A percentile compares a stretch with the other conserved stretches of the same genome.
Conservation (phyloP, 1,139 yeast species). For the Lodderomyces pseudojiufengensis region DNA sequence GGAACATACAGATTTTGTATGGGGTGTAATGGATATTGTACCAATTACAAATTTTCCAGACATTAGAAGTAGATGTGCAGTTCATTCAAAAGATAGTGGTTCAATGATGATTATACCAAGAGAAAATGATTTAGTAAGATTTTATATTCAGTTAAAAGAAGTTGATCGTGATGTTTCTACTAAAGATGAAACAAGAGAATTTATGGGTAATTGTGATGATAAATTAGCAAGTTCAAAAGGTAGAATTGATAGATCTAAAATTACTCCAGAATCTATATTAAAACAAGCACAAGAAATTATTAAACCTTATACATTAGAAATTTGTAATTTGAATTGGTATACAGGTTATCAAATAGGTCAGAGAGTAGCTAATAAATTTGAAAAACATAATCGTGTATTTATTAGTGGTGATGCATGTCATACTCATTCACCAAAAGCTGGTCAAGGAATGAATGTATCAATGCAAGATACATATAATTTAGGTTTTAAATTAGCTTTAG, state of each 20-base stretch:
- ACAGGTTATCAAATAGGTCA: slow-evolving; percentile 38
- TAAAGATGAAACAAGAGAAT: slow-evolving; percentile 6
- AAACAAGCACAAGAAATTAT: slow-evolving; percentile 27
- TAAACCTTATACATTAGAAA: slow-evolving; percentile 26
- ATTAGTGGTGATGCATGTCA: slow-evolving; percentile 38
- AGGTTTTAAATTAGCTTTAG: slow-evolving; percentile 34
- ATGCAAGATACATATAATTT: slow-evolving; percentile 29
- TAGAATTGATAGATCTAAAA: slow-evolving; percentile 26
- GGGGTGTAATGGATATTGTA: slow-evolving; percentile 37
- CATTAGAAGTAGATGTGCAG: slow-evolving; percentile 31
- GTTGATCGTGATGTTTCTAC: slow-evolving; percentile 20
- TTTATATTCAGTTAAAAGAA: slow-evolving; percentile 25
- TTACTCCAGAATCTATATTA: slow-evolving; percentile 24
- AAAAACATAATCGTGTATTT: slow-evolving; percentile 22
- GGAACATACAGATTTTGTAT: slow-evolving; percentile 31
- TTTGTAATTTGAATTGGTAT: slow-evolving; percentile 27
- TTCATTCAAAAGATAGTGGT: slow-evolving; percentile 29
- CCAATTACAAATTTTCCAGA: slow-evolving; percentile 36
- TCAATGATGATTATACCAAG: slow-evolving; percentile 34
- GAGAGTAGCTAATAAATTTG: slow-evolving; percentile 27
- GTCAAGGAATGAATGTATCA: slow-evolving; percentile 36
- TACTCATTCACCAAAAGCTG: slow-evolving; percentile 39
- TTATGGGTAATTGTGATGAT: slow-evolving; percentile 10
- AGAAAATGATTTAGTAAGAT: slow-evolving; percentile 28
- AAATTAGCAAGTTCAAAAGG: slow-evolving; percentile 14